Evolutionary conservation across 2,329 filamentous ascomycete genomes (phyloP).

Genomic region (Penicillium corylophilum): DNA sequence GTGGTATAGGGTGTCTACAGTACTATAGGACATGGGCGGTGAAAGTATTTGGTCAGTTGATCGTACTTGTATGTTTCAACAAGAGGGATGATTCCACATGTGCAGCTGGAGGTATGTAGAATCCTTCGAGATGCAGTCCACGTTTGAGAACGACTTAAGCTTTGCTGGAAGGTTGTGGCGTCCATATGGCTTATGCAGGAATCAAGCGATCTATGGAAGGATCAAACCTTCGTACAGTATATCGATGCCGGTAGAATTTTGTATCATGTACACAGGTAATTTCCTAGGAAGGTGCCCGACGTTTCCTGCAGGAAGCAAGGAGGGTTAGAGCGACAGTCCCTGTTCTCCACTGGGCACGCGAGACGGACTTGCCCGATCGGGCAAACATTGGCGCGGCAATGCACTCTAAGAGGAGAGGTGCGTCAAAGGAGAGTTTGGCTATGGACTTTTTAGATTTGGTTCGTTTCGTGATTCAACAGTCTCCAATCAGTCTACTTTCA

Average conservation of each 20-base stretch:
- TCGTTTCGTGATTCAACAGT: neutral
- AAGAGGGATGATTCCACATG: neutral
- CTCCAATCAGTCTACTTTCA: neutral
- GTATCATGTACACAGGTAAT: neutral
- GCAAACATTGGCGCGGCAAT: constrained; percentile 10
- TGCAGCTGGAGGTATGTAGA: neutral
- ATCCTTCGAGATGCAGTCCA: no score
- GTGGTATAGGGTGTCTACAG: neutral
- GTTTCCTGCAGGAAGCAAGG: neutral
- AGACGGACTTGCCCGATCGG: constrained; percentile 11
- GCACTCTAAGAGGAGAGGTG: neutral
- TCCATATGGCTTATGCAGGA: neutral
- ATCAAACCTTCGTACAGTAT: neutral
- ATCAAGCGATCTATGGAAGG: neutral
- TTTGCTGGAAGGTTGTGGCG: neutral
- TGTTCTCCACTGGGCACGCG: constrained; percentile 1
- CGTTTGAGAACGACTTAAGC: neutral
- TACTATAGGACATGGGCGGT: neutral
- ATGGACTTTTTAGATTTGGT: neutral
- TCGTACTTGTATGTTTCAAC: neutral
- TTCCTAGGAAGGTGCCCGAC: neutral
- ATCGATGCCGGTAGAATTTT: neutral
- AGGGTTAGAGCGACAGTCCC: no score
- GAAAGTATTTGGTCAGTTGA: neutral
- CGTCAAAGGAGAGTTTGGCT: neutral